Conservation (phyloP, 2,329 filamentous ascomycete species). For the Aspergillus brunneoviolaceus region DNA sequence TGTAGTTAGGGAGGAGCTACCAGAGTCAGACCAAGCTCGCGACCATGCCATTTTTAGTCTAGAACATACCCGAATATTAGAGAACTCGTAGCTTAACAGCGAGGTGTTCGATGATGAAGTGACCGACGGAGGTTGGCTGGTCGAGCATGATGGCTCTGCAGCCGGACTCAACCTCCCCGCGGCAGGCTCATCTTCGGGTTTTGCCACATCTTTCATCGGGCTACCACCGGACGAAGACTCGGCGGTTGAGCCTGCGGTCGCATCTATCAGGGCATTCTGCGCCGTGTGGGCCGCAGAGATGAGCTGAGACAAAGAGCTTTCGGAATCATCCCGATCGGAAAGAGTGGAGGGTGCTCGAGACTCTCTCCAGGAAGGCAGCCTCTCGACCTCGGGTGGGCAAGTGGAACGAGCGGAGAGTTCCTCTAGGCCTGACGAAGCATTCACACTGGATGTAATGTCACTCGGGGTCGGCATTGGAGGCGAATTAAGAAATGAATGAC, state of each 20-base stretch:
- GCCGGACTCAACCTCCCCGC: slow-evolving; percentile 34
- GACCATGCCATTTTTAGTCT: slow-evolving; percentile 1
- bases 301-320: slow-evolving; percentile 29
- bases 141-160: slow-evolving; percentile 33
- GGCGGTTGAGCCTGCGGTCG: slow-evolving; percentile 24
- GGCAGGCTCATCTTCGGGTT: slow-evolving; percentile 33
- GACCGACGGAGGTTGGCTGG: slow-evolving; percentile 30
- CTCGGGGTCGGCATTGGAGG: slow-evolving; percentile 53
- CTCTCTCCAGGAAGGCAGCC: slow-evolving; percentile 34
- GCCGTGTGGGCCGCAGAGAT: slow-evolving; percentile 26
- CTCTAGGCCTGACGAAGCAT: slow-evolving; percentile 45
- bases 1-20: slow-evolving; percentile 72
- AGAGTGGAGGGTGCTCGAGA: slow-evolving; percentile 27
- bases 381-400: slow-evolving; percentile 51
- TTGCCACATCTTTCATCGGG: slow-evolving; percentile 26
- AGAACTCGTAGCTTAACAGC: slow-evolving; percentile 56
- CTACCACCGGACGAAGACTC: slow-evolving; percentile 25
- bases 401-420: slow-evolving; percentile 46
- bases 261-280: slow-evolving; percentile 29
- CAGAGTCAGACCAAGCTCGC: slow-evolving; percentile 18
- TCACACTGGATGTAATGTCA: slow-evolving; percentile 44
- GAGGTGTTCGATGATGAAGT: slow-evolving; percentile 42
- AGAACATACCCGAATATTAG: slow-evolving; percentile 52
- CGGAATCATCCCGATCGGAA: slow-evolving; percentile 26
- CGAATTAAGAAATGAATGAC: slow-evolving; percentile 37